Conservation (phyloP, 129 eudicot species). For the Mikania micrantha region DNA sequence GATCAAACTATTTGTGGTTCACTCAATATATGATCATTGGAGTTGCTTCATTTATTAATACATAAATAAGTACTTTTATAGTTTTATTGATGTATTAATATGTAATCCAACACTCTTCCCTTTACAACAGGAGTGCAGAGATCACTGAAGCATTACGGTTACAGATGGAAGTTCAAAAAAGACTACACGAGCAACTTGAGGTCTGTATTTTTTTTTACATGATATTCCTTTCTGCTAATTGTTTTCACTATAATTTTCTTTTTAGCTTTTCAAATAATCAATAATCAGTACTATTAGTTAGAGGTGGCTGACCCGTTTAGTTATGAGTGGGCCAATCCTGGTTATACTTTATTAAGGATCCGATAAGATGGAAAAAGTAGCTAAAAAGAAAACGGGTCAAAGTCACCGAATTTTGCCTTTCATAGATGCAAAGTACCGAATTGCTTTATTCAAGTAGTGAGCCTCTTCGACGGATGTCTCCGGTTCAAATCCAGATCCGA, state of each 20-base stretch:
- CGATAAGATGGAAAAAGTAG: not conserved
- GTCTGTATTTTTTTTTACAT: conserved; percentile 24
- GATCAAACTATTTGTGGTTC: too few relatives aligned
- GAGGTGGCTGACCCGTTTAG: not conserved
- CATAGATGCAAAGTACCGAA: not conserved
- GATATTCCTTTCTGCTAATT: not conserved
- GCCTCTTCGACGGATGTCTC: too few relatives aligned
- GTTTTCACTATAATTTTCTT: not conserved
- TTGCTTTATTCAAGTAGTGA: not conserved
- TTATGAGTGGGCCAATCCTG: not conserved
- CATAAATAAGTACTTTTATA: too few relatives aligned
- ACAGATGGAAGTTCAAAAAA: conserved; percentile 93
- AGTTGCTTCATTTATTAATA: not conserved
- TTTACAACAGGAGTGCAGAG: conserved; percentile 69
- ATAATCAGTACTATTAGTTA: not conserved
- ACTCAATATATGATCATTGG: not conserved
- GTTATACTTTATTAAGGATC: not conserved
- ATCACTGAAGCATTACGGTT: conserved; percentile 84
- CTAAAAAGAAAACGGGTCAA: not conserved
- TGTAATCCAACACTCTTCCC: not conserved
- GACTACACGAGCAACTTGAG: conserved; percentile 90
- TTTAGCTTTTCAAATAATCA: not conserved
- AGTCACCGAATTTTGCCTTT: not conserved
- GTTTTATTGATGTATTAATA: not conserved
- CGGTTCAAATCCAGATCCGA: too few relatives aligned